Evolutionary conservation across 306 rosid genomes (phyloP).

Genomic region (Vigna trinervia): DNA sequence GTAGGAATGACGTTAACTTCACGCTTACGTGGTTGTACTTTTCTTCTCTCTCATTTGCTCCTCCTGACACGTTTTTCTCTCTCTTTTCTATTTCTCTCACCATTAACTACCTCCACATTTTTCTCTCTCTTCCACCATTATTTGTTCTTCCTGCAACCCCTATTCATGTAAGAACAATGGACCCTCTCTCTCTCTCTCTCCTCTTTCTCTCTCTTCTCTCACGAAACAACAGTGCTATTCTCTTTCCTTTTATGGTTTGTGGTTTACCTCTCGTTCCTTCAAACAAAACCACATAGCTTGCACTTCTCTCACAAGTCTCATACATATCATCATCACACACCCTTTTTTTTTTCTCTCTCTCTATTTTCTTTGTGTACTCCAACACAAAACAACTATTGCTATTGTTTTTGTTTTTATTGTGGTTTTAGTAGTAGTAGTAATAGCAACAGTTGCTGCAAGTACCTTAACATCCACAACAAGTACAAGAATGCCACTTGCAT

Average conservation of each 20-base stretch:
- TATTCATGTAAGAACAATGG: conserved; percentile 65
- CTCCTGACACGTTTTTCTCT: too few species aligned
- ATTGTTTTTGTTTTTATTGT: too few species aligned
- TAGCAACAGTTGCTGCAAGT: too few species aligned
- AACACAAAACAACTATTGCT: neutral
- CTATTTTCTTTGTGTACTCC: neutral
- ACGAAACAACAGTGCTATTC: conserved; percentile 63
- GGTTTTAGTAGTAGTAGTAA: too few species aligned
- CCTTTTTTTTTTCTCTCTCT: neutral
- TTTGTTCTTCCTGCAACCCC: too few species aligned
- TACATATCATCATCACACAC: neutral
- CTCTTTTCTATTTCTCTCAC: too few species aligned
- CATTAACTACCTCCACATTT: too few species aligned
- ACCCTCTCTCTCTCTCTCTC: conserved; percentile 34
- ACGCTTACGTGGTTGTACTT: too few species aligned
- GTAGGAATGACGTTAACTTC: too few species aligned
- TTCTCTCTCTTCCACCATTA: too few species aligned
- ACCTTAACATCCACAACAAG: conserved; percentile 3
- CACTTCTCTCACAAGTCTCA: neutral
- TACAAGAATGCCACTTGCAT: neutral
- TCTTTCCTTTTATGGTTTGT: conserved; percentile 36
- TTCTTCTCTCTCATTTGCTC: too few species aligned
- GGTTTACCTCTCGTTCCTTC: conserved; percentile 24
- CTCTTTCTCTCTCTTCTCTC: conserved; percentile 3
- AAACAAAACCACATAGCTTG: conserved; percentile 7